A percentile compares a stretch with the other conserved stretches of the same genome.
phyloP scores from a whole-genome alignment of 371 early-diverging fungal genomes.

The Parasitella parasitica region DNA sequence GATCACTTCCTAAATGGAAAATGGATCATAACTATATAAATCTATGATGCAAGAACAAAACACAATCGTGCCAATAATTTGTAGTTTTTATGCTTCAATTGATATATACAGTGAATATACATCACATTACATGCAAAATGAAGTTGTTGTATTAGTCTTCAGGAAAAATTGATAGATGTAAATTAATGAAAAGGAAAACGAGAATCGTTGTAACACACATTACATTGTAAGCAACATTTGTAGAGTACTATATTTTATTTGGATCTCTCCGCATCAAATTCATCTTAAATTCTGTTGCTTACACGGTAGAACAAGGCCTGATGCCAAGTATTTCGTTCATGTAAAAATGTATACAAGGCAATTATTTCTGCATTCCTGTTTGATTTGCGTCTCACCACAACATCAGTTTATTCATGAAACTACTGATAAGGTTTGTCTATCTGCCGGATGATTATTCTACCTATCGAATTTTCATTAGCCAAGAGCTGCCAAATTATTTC shows the following conservation, averaged over 20 bases:
- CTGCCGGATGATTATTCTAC: slow-evolving; percentile 11
- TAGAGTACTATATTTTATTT: neutral
- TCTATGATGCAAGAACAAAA: neutral
- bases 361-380: too few relatives aligned
- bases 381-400: too few relatives aligned
- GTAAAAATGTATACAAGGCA: too few relatives aligned
- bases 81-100: neutral
- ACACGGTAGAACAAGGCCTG: neutral
- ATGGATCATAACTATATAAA: neutral
- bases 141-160: too few relatives aligned
- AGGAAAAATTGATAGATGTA: neutral
- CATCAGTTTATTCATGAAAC: neutral
- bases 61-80: neutral
- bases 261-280: slow-evolving; percentile 1
- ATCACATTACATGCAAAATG: too few relatives aligned
- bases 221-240: neutral
- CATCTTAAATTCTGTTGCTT: neutral
- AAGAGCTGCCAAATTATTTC: too few relatives aligned
- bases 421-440: neutral
- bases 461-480: neutral
- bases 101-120: neutral
- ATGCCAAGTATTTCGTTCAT: too few relatives aligned
- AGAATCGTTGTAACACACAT: neutral
- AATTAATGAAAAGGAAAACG: neutral
- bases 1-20: neutral